These are phyloP conservation scores for Angomonas ambiguus DNA, from an alignment of 208 protist species.

Conservation along the genomic window DNA sequence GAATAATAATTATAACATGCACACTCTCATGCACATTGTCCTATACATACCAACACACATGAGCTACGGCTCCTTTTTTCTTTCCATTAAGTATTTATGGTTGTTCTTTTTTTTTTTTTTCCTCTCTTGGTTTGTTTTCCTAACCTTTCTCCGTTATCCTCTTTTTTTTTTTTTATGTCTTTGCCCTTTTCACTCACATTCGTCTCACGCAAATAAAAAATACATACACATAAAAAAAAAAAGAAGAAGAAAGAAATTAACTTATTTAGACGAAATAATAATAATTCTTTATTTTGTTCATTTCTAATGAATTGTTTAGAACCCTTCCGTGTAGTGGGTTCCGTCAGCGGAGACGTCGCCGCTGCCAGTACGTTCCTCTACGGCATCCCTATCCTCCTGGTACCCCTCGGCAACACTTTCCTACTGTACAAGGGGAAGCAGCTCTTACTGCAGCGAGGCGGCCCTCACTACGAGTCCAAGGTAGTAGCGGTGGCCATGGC, in stretches of 20 bases:
- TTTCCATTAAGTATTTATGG: slow-evolving; percentile 1
- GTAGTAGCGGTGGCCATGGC: slow-evolving; percentile 67
- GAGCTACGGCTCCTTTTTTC: slow-evolving; percentile 1
- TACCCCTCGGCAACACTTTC: slow-evolving; percentile 74
- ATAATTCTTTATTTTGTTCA: too few relatives aligned
- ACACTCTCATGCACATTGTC: background rate
- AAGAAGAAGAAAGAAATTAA: slow-evolving; percentile 14
- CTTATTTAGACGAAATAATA: too few relatives aligned
- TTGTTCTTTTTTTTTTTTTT: slow-evolving; percentile 8
- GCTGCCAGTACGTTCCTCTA: slow-evolving; percentile 68
- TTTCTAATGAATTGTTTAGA: slow-evolving; percentile 64
- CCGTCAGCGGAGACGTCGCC: slow-evolving; percentile 67
- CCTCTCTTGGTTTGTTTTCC: slow-evolving; percentile 9
- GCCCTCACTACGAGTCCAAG: slow-evolving; percentile 51
- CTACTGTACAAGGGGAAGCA: slow-evolving; percentile 83
- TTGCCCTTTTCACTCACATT: background rate
- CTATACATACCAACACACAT: background rate
- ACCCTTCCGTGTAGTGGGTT: slow-evolving; percentile 81
- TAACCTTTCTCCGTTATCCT: too few relatives aligned
- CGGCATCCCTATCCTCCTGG: slow-evolving; percentile 74
- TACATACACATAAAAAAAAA: background rate
- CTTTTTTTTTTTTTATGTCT: background rate
- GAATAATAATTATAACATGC: background rate
- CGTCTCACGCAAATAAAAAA: slow-evolving; percentile 4
- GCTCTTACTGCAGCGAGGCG: slow-evolving; percentile 75